Evolutionary conservation across 225 moss, liverwort and hornwort species (phyloP).

Genomic region (Ulota crispa): DNA sequence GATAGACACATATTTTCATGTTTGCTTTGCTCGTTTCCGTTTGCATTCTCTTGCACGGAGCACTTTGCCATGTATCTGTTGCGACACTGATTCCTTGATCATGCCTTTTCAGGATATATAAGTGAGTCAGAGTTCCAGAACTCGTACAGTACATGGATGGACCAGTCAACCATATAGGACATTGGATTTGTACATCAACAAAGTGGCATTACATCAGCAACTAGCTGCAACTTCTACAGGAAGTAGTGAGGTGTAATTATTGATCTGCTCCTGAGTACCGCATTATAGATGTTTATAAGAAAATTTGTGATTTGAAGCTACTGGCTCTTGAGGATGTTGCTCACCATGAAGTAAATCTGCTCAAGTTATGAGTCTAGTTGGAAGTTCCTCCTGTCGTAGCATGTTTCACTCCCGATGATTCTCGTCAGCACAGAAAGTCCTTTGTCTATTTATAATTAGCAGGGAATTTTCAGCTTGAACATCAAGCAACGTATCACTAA

Average conservation of each 20-base stretch:
- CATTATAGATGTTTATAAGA: neutral
- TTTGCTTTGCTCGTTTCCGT: slow-evolving; percentile 9
- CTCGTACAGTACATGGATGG: neutral
- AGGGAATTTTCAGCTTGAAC: neutral
- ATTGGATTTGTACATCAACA: slow-evolving; percentile 1
- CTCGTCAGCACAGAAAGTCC: neutral
- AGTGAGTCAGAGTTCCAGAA: slow-evolving; percentile 27
- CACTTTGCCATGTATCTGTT: neutral
- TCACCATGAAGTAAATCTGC: neutral
- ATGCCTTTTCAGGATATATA: slow-evolving; percentile 30
- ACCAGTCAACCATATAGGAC: slow-evolving; percentile 14
- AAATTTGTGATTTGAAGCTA: slow-evolving; percentile 4
- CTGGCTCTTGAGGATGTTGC: slow-evolving; percentile 10
- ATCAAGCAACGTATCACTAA: neutral
- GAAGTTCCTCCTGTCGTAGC: neutral
- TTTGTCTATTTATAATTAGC: neutral
- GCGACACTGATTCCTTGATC: neutral
- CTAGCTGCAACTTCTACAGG: slow-evolving; percentile 5
- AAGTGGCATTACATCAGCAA: slow-evolving; percentile 3
- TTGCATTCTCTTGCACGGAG: neutral
- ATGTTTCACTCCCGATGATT: neutral
- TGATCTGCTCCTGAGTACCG: neutral
- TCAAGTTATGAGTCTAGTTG: neutral
- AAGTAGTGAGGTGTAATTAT: slow-evolving; percentile 29
- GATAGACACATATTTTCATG: slow-evolving; percentile 1